Evolutionary conservation across 2,329 filamentous ascomycete species (phyloP).

Genomic region (Pseudogymnoascus sp.): DNA sequence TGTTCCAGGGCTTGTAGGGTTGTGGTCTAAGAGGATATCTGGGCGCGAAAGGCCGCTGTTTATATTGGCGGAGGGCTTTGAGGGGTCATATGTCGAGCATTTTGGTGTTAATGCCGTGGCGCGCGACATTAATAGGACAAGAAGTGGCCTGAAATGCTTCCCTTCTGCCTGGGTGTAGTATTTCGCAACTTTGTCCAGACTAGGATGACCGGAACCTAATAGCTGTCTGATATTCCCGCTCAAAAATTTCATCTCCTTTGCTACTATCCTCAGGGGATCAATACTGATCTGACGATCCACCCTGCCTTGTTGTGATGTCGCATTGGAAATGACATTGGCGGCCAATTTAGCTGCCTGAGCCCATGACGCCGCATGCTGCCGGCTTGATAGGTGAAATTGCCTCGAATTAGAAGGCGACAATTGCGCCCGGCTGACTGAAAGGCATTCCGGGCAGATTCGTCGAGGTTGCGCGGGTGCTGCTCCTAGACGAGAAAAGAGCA

Average conservation of each 20-base stretch:
- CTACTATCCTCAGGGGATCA: slow-evolving; percentile 82
- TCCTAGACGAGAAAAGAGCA: slow-evolving; percentile 33
- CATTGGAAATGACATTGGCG: slow-evolving; percentile 62
- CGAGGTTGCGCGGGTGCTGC: slow-evolving; percentile 29
- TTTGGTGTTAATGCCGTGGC: slow-evolving; percentile 76
- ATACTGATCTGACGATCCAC: slow-evolving; percentile 72
- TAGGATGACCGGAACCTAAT: slow-evolving; percentile 89
- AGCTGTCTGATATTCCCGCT: slow-evolving; percentile 89
- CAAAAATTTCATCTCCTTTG: slow-evolving; percentile 93
- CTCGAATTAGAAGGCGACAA: slow-evolving; percentile 13
- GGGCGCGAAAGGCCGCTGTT: slow-evolving; percentile 53
- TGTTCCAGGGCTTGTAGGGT: slow-evolving; percentile 53
- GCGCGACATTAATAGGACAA: slow-evolving; percentile 92
- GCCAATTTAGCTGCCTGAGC: slow-evolving; percentile 64
- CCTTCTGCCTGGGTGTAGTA: slow-evolving; percentile 97
- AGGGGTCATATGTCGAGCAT: slow-evolving; percentile 35
- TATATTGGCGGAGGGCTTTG: slow-evolving; percentile 34
- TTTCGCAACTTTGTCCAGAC: slow-evolving; percentile 89
- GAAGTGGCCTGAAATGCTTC: slow-evolving; percentile 89
- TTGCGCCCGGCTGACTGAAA: slow-evolving; percentile 13
- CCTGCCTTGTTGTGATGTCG: slow-evolving; percentile 54
- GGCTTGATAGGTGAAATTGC: slow-evolving; percentile 30
- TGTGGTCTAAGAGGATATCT: slow-evolving; percentile 66
- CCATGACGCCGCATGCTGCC: slow-evolving; percentile 56
- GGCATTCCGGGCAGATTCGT: slow-evolving; percentile 34